These are phyloP conservation scores for Sarocladiaceae sp. DNA, from an alignment of 2,329 filamentous ascomycete genomes.

Conservation along the genomic window DNA sequence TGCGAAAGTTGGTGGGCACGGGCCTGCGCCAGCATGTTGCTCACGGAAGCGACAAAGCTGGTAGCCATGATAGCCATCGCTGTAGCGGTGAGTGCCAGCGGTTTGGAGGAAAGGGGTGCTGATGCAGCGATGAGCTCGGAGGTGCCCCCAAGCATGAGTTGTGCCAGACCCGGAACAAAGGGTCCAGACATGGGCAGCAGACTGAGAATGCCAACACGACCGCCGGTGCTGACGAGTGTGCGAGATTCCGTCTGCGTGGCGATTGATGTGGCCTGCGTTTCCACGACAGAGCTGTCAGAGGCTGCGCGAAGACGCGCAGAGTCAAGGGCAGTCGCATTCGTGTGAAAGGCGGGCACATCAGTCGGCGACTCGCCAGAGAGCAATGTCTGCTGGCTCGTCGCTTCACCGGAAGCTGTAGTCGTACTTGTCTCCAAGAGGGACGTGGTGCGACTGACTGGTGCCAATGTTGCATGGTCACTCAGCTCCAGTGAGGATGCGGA, in stretches of 20 bases:
- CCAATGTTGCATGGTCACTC: background rate
- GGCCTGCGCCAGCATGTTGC: background rate
- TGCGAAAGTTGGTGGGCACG: background rate
- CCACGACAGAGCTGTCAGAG: background rate
- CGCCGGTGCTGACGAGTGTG: background rate
- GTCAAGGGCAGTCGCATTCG: background rate
- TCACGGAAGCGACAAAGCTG: background rate
- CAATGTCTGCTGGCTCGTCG: background rate
- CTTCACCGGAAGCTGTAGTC: background rate
- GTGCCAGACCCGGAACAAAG: background rate
- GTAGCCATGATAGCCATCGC: slow-evolving; percentile 1
- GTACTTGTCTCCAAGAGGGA: background rate
- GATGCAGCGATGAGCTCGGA: background rate
- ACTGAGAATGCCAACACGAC: background rate
- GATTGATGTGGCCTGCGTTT: background rate
- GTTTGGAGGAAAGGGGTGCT: background rate
- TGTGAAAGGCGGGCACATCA: background rate
- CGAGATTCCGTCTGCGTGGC: background rate
- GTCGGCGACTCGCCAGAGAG: background rate
- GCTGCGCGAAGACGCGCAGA: background rate
- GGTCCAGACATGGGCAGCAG: background rate
- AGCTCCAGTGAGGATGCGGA: background rate
- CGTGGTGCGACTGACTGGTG: background rate
- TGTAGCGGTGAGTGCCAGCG: background rate
- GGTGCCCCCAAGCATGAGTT: background rate